These are phyloP conservation scores for Solanum chacoense DNA, from an alignment of 305 asterid genomes.

Conservation along the genomic window DNA sequence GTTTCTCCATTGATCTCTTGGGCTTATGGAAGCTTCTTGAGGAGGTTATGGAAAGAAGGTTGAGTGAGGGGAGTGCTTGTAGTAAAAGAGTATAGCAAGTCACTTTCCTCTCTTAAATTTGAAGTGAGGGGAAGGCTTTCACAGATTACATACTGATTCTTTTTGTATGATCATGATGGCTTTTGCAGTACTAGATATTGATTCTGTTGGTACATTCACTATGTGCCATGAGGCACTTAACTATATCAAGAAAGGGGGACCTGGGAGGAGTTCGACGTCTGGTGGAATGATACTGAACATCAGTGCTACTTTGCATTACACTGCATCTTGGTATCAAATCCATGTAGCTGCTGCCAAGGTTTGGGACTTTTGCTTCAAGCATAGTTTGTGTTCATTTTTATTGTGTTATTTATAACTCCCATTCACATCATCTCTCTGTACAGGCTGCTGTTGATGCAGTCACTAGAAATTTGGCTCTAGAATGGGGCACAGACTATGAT, in stretches of 20 bases:
- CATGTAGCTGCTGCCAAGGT: slow-evolving; percentile 98
- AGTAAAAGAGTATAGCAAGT: not conserved
- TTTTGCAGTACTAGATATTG: slow-evolving; percentile 77
- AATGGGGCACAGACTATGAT: slow-evolving; percentile 93
- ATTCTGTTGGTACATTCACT: slow-evolving; percentile 90
- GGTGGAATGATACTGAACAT: slow-evolving; percentile 89
- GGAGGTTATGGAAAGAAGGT: not conserved
- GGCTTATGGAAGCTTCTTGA: not conserved
- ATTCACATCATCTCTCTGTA: not conserved
- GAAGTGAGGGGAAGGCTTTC: not conserved
- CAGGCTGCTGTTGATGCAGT: slow-evolving; percentile 90
- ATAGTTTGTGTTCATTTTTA: not conserved
- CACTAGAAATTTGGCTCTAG: slow-evolving; percentile 84
- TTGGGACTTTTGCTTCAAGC: slow-evolving; percentile 8
- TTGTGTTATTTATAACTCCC: not conserved
- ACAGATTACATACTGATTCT: slow-evolving; percentile 74
- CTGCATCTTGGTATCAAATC: slow-evolving; percentile 94
- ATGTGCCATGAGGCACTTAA: slow-evolving; percentile 78
- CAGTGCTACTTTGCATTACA: slow-evolving; percentile 91
- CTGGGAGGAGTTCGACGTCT: slow-evolving; percentile 40
- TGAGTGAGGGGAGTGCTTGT: not conserved
- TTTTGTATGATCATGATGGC: slow-evolving; percentile 51
- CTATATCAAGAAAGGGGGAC: slow-evolving; percentile 66
- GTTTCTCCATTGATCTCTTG: not conserved
- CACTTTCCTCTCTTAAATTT: not conserved